phyloP scores from a whole-genome alignment of 106 monocot species.

The Dactylorhiza incarnata region DNA sequence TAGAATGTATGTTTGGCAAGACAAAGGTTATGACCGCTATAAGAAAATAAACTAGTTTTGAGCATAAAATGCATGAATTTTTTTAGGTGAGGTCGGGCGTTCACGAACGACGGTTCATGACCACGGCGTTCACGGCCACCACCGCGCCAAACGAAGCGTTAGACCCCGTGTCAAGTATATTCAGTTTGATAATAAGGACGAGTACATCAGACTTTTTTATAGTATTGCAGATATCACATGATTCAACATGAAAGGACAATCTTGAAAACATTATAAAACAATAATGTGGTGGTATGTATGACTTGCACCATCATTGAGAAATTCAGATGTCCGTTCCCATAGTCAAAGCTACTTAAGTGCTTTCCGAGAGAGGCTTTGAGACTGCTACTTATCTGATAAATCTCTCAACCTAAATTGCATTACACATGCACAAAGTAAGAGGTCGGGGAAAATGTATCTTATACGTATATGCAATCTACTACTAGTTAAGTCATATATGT shows the following conservation, averaged over 20 bases:
- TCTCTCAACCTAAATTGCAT: neutral
- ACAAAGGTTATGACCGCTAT: too few species aligned
- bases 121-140: too few species aligned
- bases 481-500: too few species aligned
- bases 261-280: too few species aligned
- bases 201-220: neutral
- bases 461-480: neutral
- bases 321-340: neutral
- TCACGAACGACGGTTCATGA: too few species aligned
- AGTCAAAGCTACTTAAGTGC: too few species aligned
- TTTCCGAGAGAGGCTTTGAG: too few species aligned
- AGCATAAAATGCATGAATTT: too few species aligned
- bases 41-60: too few species aligned
- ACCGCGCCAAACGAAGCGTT: too few species aligned
- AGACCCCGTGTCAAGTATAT: neutral
- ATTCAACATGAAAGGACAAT: neutral
- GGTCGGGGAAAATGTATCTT: neutral
- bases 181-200: neutral
- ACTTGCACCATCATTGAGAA: neutral
- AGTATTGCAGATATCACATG: neutral
- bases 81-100: too few species aligned
- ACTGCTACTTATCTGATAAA: neutral
- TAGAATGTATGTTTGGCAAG: too few species aligned
- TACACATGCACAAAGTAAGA: neutral
- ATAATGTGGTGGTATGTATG: neutral